phyloP scores from a whole-genome alignment of 108 stramenopile genomes.

The Cylindrotheca fusiformis region DNA sequence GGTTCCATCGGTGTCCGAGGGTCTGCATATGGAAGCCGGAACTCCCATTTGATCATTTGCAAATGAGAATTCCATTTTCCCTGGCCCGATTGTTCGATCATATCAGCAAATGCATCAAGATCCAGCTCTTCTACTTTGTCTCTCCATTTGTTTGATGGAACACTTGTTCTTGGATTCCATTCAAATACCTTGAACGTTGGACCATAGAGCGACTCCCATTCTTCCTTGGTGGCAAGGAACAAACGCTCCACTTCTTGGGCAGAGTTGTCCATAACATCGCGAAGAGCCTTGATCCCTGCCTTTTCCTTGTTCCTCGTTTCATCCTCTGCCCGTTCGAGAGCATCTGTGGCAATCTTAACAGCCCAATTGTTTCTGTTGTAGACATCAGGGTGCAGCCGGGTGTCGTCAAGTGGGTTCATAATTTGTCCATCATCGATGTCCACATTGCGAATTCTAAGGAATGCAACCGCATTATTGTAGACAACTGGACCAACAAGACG shows the following conservation, averaged over 20 bases:
- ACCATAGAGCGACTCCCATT: slow-evolving; percentile 80
- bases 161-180: slow-evolving; percentile 76
- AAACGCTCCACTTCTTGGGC: slow-evolving; percentile 69
- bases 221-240: slow-evolving; percentile 68
- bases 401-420: slow-evolving; percentile 86
- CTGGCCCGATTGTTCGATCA: slow-evolving; percentile 64
- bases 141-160: slow-evolving; percentile 73
- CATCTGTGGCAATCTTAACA: slow-evolving; percentile 82
- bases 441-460: slow-evolving; percentile 74
- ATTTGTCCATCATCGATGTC: slow-evolving; percentile 20
- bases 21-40: slow-evolving; percentile 83
- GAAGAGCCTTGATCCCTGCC: slow-evolving; percentile 63
- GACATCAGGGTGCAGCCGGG: slow-evolving; percentile 87
- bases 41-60: slow-evolving; percentile 91
- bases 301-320: slow-evolving; percentile 43
- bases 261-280: slow-evolving; percentile 83
- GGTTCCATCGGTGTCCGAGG: slow-evolving; percentile 84
- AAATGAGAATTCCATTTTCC: slow-evolving; percentile 83
- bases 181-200: slow-evolving; percentile 65
- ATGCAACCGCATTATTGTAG: slow-evolving; percentile 90
- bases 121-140: slow-evolving; percentile 89
- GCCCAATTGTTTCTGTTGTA: slow-evolving; percentile 86
- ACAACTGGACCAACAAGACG: slow-evolving; percentile 79
- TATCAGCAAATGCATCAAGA: slow-evolving; percentile 79
- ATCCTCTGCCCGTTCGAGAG: slow-evolving; percentile 66